Base-by-base conservation (phyloP, 352 stramenopile species). In the Pythium rishiriense region DNA sequence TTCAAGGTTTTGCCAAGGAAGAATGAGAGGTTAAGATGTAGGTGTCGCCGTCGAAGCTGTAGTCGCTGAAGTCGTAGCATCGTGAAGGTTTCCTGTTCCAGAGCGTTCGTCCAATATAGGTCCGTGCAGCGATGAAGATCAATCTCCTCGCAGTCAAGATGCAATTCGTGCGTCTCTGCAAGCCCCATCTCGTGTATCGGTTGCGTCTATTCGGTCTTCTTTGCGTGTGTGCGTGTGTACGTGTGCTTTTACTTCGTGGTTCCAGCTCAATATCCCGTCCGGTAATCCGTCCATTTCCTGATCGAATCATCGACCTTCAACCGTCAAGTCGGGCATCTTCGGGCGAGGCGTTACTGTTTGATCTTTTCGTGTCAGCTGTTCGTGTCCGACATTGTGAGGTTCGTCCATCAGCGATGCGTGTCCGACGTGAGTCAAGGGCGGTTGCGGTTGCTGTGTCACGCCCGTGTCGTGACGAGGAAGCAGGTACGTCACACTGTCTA, bases 31-130 rank as follows among this genome's bases (percentile, higher is more conserved):
- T 41, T 41, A 50, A 22, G 17, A 7, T 50, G 43, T 50, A 50
- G 43, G 49, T 28, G 21, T 45, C 19, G 29, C 29, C 51, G 33
- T 35, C 49, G 51, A 46, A 26, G 51, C 5, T 49, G 51, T 49
- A 58, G 51, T 35, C 25, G 22, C 14, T 48, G 33, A 31, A 37
- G 51, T 43, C 49, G 3, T 56, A 39, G 33, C 11, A 39, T 9
- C 49, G 33, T 39, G 33, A 4, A 39, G 33, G 3, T 14, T 17
- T 39, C 33, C 26, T 28, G 35, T 15, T 7, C 28, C 29, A 11
- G 6, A 58, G 51, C 49, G 33, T 35, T 46, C 50, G 50, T 43
- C 51, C 8, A 58, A 58, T 58, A 58, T 39, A 58, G 15, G 35
- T 25, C 21, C 33, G n/a, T 46, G 51, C 51, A 4, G n/a, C 37